A percentile compares a stretch with the other conserved stretches of the same genome.
phyloP scores from a whole-genome alignment of 163 green algal genomes.

The Coccomyxa subellipsoidea region DNA sequence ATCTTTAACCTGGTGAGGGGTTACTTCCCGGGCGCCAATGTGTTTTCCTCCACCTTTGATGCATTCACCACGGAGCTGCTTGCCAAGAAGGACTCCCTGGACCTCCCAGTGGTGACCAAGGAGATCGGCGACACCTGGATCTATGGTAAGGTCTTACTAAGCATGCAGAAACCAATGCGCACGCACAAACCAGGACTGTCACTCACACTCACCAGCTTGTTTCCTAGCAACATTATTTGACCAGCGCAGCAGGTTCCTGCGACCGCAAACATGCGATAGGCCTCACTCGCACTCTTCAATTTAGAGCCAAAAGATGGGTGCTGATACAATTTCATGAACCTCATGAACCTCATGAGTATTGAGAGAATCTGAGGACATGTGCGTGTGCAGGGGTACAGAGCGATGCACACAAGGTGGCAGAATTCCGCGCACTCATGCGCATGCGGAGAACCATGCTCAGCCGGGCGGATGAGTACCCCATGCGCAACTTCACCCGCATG shows the following conservation, averaged over 20 bases:
- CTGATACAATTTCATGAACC: too few species aligned
- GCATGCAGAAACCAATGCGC: too few species aligned
- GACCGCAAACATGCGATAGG: too few species aligned
- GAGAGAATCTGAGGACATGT: too few species aligned
- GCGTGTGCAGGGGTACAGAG: conserved; percentile 30
- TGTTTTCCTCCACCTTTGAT: conserved; percentile 54
- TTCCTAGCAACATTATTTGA: too few species aligned
- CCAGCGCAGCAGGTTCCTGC: too few species aligned
- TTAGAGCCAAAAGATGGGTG: too few species aligned
- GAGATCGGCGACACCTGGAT: conserved; percentile 69
- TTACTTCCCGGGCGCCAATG: conserved; percentile 42
- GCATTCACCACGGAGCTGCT: conserved; percentile 39
- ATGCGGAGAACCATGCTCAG: neutral
- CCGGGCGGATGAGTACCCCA: conserved; percentile 9
- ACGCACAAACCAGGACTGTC: too few species aligned
- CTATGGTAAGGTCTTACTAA: too few species aligned
- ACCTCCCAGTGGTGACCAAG: conserved; percentile 53
- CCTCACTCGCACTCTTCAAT: too few species aligned
- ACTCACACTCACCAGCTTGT: too few species aligned
- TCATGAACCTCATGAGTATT: too few species aligned
- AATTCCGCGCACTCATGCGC: conserved; percentile 54
- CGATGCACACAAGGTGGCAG: conserved; percentile 45
- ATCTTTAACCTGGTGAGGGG: conserved; percentile 29
- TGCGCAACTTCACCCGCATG: conserved; percentile 47
- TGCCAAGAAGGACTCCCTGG: conserved; percentile 10